Percentiles rank a stretch among this genome's conserved stretches.
phyloP scores from a whole-genome alignment of 1,139 yeast species.

The Geotrichum phurueaensis region DNA sequence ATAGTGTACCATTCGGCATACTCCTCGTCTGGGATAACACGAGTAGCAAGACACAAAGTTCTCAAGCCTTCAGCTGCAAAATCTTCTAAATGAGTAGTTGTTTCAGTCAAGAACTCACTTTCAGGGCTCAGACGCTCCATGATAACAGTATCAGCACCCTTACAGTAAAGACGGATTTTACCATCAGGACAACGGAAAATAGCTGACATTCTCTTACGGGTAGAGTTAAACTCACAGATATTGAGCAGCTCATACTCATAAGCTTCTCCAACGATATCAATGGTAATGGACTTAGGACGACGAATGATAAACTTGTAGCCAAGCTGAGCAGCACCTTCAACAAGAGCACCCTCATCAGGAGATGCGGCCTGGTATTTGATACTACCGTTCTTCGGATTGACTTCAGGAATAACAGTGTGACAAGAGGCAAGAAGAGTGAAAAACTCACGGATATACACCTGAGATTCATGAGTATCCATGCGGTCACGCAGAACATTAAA shows the following conservation, averaged over 20 bases:
- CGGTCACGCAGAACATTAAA: constrained; percentile 59
- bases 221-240: constrained; percentile 93
- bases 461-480: constrained; percentile 43
- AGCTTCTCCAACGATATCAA: constrained; percentile 47
- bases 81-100: constrained; percentile 84
- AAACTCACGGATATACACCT: constrained; percentile 70
- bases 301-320: constrained; percentile 83
- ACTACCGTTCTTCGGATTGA: constrained; percentile 40
- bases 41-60: constrained; percentile 85
- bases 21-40: constrained; percentile 75
- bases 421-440: constrained; percentile 83
- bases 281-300: constrained; percentile 74
- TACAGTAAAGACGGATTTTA: constrained; percentile 76
- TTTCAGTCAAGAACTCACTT: constrained; percentile 75
- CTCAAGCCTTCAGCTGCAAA: constrained; percentile 96
- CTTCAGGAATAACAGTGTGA: constrained; percentile 96
- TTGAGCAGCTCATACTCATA: constrained; percentile 73
- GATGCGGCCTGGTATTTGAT: constrained; percentile 97
- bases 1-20: constrained; percentile 55
- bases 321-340: constrained; percentile 86
- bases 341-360: constrained; percentile 98
- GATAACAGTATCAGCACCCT: constrained; percentile 97
- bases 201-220: constrained; percentile 97
- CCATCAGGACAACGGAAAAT: constrained; percentile 94
- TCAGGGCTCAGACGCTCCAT: constrained; percentile 71